phyloP scores from a whole-genome alignment of 2,329 filamentous ascomycete species.

The Alternaria infectoria region DNA sequence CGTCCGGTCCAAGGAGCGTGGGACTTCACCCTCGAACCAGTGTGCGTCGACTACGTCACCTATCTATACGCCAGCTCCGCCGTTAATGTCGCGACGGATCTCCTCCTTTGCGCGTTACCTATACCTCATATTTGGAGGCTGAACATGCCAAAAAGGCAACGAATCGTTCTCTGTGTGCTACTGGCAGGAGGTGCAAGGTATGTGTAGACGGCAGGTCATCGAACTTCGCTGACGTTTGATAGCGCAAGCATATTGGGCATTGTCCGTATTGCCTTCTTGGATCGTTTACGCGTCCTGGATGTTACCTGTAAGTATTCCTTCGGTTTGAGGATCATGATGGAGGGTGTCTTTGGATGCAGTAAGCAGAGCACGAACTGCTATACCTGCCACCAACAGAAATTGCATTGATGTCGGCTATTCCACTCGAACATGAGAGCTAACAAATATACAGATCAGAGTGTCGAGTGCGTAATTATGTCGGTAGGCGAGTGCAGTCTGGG shows the following conservation, averaged over 20 bases:
- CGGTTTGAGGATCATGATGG: background rate
- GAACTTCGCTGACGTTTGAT: background rate
- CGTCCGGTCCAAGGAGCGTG: constrained; percentile 29
- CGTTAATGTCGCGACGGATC: constrained; percentile 31
- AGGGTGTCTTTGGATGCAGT: background rate
- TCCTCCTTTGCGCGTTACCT: constrained; percentile 32
- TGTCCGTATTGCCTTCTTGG: constrained; percentile 25
- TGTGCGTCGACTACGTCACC: constrained; percentile 29
- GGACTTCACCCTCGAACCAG: constrained; percentile 23
- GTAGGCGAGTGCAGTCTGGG: constrained; percentile 39
- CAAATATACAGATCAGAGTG: constrained; percentile 18
- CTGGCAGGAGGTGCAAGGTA: constrained; percentile 35
- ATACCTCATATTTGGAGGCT: constrained; percentile 35
- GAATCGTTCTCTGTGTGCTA: constrained; percentile 34
- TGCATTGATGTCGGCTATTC: background rate
- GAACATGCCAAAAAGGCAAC: constrained; percentile 34
- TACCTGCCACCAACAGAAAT: background rate
- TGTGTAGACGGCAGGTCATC: constrained; percentile 1
- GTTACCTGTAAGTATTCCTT: constrained; percentile 28
- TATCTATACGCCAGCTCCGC: constrained; percentile 37
- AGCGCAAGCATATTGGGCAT: constrained; percentile 36
- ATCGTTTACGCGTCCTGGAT: constrained; percentile 27
- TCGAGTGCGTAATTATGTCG: constrained; percentile 30
- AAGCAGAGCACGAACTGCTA: background rate
- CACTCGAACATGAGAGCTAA: background rate